Base-by-base conservation (phyloP, 1,284 basidiomycete species). In the Ceratobasidium sp. region DNA sequence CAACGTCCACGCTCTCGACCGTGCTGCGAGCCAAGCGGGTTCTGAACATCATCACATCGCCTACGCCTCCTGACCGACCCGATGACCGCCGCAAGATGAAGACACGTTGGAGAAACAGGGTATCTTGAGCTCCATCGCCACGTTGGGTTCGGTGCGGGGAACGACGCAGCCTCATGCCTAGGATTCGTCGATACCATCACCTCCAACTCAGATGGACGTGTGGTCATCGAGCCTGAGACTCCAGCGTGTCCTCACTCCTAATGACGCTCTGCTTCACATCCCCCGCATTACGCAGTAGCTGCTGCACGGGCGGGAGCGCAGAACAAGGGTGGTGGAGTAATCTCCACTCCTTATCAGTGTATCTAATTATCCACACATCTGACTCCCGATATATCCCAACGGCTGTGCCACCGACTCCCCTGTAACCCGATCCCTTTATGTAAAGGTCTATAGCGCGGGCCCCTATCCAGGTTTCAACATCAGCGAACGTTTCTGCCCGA, bases 51-150 rank as follows among this genome's bases (percentile, higher is more conserved):
- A 41, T 11, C 36, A 4, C 36, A 4, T 41, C 36, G n/a, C 50
- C 50, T n/a, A 24, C n/a, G 54, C 5, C 41, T 47, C 60, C 60
- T 63, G 41, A 7, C 24, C 24, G 60, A 63, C 36, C 60, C 60
- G 60, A 63, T 63, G 63, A 51, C 27, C 17, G n/a, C 22, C 54
- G 36, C 27, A 33, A 57, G 22, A 33, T 47, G 44, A 45, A 71
- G 44, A 48, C 67, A 60, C 67, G 67, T 60, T 59, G 44, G 67
- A 56, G 27, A 44, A 59, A 17, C 31, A 60, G 57, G 57, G 57
- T 27, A 60, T 29, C 31, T 36, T 7, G 19, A 48, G 45, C 60
- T 60, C 60, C 60, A 63, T 33, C 56, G 2, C 47, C 19, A 31
- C 5, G 15, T 60, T 45, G 27, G 53, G 31, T 22, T 51, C 31